Evolutionary conservation across 495 filamentous ascomycete genomes (phyloP), one percentile per base, ranked within the genome.

Genomic region (Xylaria scruposa): DNA sequence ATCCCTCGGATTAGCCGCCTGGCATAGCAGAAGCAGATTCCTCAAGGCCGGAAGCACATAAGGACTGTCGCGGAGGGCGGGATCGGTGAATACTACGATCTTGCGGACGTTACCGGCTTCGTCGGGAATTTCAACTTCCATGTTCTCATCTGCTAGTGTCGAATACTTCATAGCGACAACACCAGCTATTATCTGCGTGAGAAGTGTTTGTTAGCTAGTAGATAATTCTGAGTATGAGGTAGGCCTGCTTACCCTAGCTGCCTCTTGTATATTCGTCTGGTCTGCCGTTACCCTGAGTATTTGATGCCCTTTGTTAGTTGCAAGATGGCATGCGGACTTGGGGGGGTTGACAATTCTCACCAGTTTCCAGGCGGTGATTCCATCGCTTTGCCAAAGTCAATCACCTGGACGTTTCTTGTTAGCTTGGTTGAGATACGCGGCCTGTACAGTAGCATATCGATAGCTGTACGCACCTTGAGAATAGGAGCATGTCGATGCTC

Each of bases 261-360:
- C 46, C 15, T 67, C 63, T 53, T 67, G 63, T 51, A 67, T 67
- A 7, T 67, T 67, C 21, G 44, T 40, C n/a, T 67, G 46, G 8
- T 67, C 46, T 36, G 46, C 63, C 3, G 46, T 51, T 53, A 36
- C 29, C 29, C 63, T 67, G 13, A 10, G 24, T 8, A 13, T 47
- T 13, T 44, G 9, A 59, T n/a, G n/a, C 21, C 12, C 19, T 1
- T 46, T 15, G 29, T 67, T 31, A 53, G 63, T 40, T 51, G 17
- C 10, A 53, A 4, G 3, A 24, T 17, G 31, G 24, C 15, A 53
- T 67, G 24, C 24, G 19, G 29, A 6, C 15, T 40, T 0, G n/a
- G n/a, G 3, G 8, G 15, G 13, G 42, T 26, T 26, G 3, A 49
- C 15, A 31, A 13, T 42, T 33, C 63, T 67, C 46, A 67, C 63